Base-by-base conservation (phyloP, 2,329 filamentous ascomycete species). In the Leptographium radiaticola region DNA sequence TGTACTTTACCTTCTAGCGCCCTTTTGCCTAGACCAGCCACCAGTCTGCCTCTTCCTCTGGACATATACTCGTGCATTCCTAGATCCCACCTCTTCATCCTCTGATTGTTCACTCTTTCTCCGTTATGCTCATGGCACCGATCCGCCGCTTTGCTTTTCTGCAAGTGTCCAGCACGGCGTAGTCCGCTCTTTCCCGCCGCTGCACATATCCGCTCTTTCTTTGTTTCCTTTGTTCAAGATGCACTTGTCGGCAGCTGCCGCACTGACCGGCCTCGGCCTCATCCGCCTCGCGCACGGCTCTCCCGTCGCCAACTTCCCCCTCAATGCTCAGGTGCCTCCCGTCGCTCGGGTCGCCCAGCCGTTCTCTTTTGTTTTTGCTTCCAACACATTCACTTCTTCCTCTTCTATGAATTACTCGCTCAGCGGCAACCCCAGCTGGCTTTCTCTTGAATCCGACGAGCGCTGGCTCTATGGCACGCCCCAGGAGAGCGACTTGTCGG, bases 291-390 rank as follows among this genome's bases (percentile, higher is more conserved):
- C 50, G 25, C 33, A 42, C 40, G 66, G 70, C 52, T 62, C 66
- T 18, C 77, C 77, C 12, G 62, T 66, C 30, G 63, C 74, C 49
- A 70, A 73, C 48, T 91, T 90, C 61, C 89, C 89, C 1, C 75
- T 95, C 66, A 94, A 93, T 67, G 83, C 87, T 2, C 89, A 95
- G 66, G 76, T 94, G 1, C 89, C 89, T 36, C 84, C 85, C 4
- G 84, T 90, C 52, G 89, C 87, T 20, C 78, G 86, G 59, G 73
- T 86, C 56, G 78, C 76, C 43, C 64, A 83, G 61, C 73, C 75
- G 2, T 93, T 88, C 67, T 77, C 73, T 11, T 89, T 90, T 63
- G 73, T 78, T 34, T 86, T 95, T 62, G 84, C 86, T 11, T 67
- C 74, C 16, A 81, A 82, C 42, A 95, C 89, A 0, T 95, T 95